phyloP scores from a whole-genome alignment of 1,139 yeast genomes.

The Insectozyma bohioensis region DNA sequence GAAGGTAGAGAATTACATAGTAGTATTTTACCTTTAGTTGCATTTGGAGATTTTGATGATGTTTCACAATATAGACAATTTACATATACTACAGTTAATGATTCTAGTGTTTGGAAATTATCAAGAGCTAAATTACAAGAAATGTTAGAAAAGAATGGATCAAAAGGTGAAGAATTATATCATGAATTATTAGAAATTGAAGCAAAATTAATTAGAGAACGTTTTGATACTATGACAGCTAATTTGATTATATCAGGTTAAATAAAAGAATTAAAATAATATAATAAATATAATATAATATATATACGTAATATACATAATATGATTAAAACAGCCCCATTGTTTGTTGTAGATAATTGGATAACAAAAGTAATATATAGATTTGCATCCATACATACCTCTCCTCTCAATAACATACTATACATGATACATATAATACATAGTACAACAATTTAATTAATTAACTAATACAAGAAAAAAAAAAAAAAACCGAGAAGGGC shows the following conservation, averaged over 20 bases:
- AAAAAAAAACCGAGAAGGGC: too few species aligned
- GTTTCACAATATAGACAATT: conserved; percentile 39
- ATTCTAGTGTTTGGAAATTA: conserved; percentile 73
- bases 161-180: conserved; percentile 54
- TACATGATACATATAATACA: too few species aligned
- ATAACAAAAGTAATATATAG: too few species aligned
- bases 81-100: conserved; percentile 49
- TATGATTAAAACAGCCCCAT: too few species aligned
- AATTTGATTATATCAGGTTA: conserved; percentile 59
- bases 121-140: conserved; percentile 45
- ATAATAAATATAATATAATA: too few species aligned
- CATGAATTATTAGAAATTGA: conserved; percentile 69
- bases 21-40: conserved; percentile 83
- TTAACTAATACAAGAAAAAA: too few species aligned
- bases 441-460: too few species aligned
- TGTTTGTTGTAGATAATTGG: too few species aligned
- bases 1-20: conserved; percentile 65
- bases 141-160: conserved; percentile 32
- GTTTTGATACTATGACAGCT: conserved; percentile 73
- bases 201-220: conserved; percentile 63
- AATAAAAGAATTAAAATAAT: too few species aligned
- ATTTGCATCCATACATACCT: too few species aligned
- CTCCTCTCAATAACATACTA: too few species aligned
- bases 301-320: too few species aligned
- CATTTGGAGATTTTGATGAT: conserved; percentile 70